A percentile compares a stretch with the other conserved stretches of the same genome.
phyloP scores from a whole-genome alignment of 805 yeast species.

The Saccharomyces kudriavzevii region DNA sequence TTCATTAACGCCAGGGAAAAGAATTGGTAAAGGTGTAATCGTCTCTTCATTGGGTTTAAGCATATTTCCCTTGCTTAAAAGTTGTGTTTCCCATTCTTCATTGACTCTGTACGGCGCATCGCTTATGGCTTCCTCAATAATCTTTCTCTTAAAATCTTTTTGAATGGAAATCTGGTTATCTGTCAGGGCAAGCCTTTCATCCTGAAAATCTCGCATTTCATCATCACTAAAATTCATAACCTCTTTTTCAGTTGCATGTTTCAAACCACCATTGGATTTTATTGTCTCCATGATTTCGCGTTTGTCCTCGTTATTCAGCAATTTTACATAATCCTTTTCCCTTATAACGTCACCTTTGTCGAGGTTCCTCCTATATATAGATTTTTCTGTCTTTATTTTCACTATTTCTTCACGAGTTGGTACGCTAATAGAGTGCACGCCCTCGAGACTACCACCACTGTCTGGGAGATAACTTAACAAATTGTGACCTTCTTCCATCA shows the following conservation, averaged over 20 bases:
- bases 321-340: constrained; percentile 23
- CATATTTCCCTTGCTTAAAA: constrained; percentile 6
- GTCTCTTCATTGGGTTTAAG: neutral
- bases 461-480: neutral
- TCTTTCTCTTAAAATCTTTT: constrained; percentile 6
- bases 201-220: constrained; percentile 16
- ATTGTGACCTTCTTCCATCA: constrained; percentile 5
- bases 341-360: neutral
- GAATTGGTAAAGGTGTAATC: constrained; percentile 4
- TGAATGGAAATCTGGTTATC: constrained; percentile 10
- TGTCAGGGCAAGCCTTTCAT: constrained; percentile 22
- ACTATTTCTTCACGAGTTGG: constrained; percentile 10
- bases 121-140: constrained; percentile 18
- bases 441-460: constrained; percentile 1
- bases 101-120: constrained; percentile 4
- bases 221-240: constrained; percentile 6
- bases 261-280: constrained; percentile 9
- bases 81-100: constrained; percentile 15
- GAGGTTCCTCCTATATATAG: constrained; percentile 1
- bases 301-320: constrained; percentile 23
- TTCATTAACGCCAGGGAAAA: constrained; percentile 2
- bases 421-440: neutral
- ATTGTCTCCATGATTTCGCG: constrained; percentile 18
- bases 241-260: constrained; percentile 8
- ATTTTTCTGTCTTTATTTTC: constrained; percentile 6